Evolutionary conservation across 148 eudicot genomes (phyloP), one percentile per base, ranked within the genome.

Genomic region (Bassia scoparia): DNA sequence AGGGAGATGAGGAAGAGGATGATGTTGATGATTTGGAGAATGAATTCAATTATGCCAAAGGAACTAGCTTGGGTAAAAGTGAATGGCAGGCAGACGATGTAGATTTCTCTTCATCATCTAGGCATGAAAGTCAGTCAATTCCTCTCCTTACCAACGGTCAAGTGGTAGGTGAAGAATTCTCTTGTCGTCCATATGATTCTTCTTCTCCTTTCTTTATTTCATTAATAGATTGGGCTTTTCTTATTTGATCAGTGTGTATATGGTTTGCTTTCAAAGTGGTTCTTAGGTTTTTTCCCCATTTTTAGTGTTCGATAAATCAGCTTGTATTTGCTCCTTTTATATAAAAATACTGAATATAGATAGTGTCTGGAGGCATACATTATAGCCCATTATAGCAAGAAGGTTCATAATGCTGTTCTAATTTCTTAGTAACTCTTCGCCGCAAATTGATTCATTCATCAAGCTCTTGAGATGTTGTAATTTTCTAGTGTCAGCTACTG

Each of bases 1-100:
- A 84, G n/a, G 96, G 92, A 74, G 96, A 90, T 78, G 98, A 95
- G 44, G 98, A 95, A 50, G 98, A 95, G 83, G 98, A 95, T 74
- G 98, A 87, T 81, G 78, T 83, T 78, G 98, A 94, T 82, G 98
- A 94, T 83, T 67, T 94, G 61, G 98, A 94, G 74, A 94, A 91
- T 74, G 98, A 94, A 81, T 94, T 94, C 55, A 81, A 85, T 69
- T 86, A 85, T 74, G 38, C 81, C 35, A 85, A 84, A 74, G 92
- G 82, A 74, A 83, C 85, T 76, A 83, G 74, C 80, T 83, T 82
- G 69, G 87, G 85, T 18, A 86, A 91, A 77, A 84, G 79, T 67
- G 89, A 89, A 71, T 91, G 97, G 98, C 91, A 88, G 59, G 93
- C 89, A 64, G 91, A 86, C 24, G 96, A 89, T 78, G 78, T 83